A percentile compares a stretch with the other conserved stretches of the same genome.
Evolutionary conservation across 352 stramenopile species (phyloP).

Genomic region (Saprolegnia diclina): DNA sequence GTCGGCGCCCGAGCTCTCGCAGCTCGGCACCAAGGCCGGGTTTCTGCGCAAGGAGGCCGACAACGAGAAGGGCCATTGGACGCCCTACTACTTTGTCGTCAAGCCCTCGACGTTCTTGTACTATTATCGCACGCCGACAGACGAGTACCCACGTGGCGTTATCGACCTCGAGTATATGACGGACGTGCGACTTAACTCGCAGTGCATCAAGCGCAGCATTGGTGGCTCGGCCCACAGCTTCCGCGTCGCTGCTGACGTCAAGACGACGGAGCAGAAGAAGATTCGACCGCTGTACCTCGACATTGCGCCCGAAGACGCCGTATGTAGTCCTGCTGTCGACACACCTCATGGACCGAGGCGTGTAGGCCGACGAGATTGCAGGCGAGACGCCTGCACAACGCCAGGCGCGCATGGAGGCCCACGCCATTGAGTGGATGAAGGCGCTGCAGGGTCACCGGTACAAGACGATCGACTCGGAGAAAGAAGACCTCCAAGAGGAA

Average conservation of each 20-base stretch:
- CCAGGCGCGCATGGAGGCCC: not conserved
- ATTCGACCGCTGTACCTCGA: conserved; percentile 68
- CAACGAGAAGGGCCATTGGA: conserved; percentile 72
- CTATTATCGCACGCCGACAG: conserved; percentile 66
- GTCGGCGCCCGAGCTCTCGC: conserved; percentile 39
- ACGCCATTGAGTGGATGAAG: conserved; percentile 62
- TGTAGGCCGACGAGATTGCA: not conserved
- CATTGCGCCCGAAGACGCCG: conserved; percentile 35
- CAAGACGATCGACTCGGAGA: conserved; percentile 31
- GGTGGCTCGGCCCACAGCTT: conserved; percentile 56
- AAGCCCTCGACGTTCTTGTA: conserved; percentile 72
- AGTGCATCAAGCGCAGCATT: conserved; percentile 68
- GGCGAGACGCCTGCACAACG: not conserved
- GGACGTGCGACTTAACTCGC: conserved; percentile 65
- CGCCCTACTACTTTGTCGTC: conserved; percentile 75
- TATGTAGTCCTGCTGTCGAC: not conserved
- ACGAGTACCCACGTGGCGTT: conserved; percentile 60
- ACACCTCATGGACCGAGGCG: not conserved
- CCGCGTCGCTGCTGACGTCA: conserved; percentile 59
- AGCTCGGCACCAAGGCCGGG: conserved; percentile 48
- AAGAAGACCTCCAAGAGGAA: conserved; percentile 26
- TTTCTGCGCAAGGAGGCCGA: conserved; percentile 72
- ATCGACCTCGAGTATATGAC: conserved; percentile 76
- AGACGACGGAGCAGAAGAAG: conserved; percentile 37
- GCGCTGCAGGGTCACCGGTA: conserved; percentile 66